Conservation (phyloP, 2,329 filamentous ascomycete species). For the Pseudogymnoascus sp. region DNA sequence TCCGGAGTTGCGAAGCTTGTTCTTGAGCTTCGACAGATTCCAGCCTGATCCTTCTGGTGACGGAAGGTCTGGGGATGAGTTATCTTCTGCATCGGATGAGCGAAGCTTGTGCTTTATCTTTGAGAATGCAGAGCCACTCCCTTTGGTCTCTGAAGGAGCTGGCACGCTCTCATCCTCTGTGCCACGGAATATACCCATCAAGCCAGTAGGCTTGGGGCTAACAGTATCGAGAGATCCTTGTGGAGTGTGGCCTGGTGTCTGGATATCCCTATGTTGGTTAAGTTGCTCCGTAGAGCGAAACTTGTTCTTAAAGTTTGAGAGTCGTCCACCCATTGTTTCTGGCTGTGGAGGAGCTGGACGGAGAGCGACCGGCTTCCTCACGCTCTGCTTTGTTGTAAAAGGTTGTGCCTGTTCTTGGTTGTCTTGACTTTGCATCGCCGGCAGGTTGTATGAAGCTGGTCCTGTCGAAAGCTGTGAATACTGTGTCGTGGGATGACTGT, state of each 20-base stretch:
- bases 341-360: neutral
- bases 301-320: constrained; percentile 5
- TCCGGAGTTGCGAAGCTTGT: neutral
- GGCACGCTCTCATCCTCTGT: neutral
- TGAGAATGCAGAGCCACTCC: neutral
- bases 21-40: constrained; percentile 4
- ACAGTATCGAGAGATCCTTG: neutral
- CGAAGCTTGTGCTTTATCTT: constrained; percentile 1
- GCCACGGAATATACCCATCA: neutral
- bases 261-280: neutral
- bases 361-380: neutral
- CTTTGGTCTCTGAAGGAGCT: neutral
- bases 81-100: constrained; percentile 4
- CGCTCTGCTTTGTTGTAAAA: neutral
- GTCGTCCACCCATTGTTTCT: neutral
- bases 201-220: neutral
- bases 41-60: neutral
- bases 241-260: neutral
- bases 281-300: constrained; percentile 4
- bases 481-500: neutral
- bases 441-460: neutral
- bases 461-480: constrained; percentile 3
- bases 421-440: neutral
- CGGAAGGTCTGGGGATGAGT: neutral
- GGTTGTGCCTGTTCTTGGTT: neutral